Percentiles rank a stretch among this genome's conserved stretches.
Conservation (phyloP, 2,329 filamentous ascomycete genomes). For the Endoconidiophora polonica region DNA sequence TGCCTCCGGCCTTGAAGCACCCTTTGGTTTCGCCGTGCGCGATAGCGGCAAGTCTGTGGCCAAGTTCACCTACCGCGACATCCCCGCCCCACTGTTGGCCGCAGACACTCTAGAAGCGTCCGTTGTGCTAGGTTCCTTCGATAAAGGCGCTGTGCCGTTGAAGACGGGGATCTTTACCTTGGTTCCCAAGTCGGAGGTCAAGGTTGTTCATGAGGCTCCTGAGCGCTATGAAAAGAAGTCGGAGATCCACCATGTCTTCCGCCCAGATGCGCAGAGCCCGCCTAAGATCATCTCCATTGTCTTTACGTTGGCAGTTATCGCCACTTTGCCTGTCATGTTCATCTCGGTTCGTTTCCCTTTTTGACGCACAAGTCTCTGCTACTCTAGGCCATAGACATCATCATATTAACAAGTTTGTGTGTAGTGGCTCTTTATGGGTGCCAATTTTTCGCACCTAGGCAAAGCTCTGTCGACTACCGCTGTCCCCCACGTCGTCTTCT, state of each 20-base stretch:
- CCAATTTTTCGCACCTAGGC: conserved; percentile 61
- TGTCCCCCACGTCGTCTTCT: conserved; percentile 67
- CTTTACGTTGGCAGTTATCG: conserved; percentile 58
- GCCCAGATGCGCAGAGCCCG: conserved; percentile 60
- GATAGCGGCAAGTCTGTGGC: conserved; percentile 74
- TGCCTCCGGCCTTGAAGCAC: conserved; percentile 63
- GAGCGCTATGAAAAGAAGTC: conserved; percentile 68
- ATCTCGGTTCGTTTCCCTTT: conserved; percentile 38
- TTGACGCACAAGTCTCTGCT: not conserved
- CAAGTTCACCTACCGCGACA: conserved; percentile 72
- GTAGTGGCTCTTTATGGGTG: conserved; percentile 72
- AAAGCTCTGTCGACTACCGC: conserved; percentile 64
- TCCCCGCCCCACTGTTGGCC: conserved; percentile 66
- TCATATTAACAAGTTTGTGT: not conserved
- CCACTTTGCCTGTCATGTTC: conserved; percentile 57
- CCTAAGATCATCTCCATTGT: conserved; percentile 62
- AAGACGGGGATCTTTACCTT: conserved; percentile 59
- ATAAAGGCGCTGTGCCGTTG: conserved; percentile 45
- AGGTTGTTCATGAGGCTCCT: conserved; percentile 46
- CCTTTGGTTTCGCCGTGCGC: conserved; percentile 70
- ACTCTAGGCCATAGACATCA: not conserved
- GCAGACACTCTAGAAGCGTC: conserved; percentile 56
- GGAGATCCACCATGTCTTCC: conserved; percentile 88
- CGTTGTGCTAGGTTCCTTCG: conserved; percentile 75
- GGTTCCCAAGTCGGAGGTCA: conserved; percentile 45